Evolutionary conservation across 177 flowering plant species (phyloP).

Genomic region (Tripterygium wilfordii): DNA sequence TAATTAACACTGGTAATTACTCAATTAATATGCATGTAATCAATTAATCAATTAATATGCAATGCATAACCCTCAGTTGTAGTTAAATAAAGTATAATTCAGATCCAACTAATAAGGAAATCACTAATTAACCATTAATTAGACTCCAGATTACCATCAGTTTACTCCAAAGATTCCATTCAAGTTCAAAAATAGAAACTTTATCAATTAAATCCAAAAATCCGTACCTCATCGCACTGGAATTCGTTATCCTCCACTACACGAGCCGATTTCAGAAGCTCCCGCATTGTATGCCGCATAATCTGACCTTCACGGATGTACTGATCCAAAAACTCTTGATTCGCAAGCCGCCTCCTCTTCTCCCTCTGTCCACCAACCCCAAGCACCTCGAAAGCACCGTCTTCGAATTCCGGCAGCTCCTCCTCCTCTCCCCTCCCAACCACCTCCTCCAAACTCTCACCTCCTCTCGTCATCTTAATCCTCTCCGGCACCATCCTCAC

Average conservation of each 20-base stretch:
- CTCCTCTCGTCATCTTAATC: slow-evolving; percentile 73
- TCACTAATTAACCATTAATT: background rate
- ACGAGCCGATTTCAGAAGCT: slow-evolving; percentile 46
- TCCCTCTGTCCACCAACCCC: background rate
- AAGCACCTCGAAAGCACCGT: slow-evolving; percentile 63
- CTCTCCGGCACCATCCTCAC: slow-evolving; percentile 58
- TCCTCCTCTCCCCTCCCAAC: slow-evolving; percentile 76
- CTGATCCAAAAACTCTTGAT: slow-evolving; percentile 36
- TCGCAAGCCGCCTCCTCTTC: slow-evolving; percentile 30
- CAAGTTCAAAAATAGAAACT: no score
- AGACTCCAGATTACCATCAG: no score
- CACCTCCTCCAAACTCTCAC: slow-evolving; percentile 73
- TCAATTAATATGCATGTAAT: background rate
- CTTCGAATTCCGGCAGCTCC: slow-evolving; percentile 70
- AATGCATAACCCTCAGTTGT: background rate
- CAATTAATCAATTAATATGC: background rate
- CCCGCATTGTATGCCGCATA: slow-evolving; percentile 64
- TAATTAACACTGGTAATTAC: no score
- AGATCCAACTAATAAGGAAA: background rate
- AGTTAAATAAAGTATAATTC: background rate
- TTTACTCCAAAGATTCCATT: no score
- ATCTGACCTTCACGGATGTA: slow-evolving; percentile 50
- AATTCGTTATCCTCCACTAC: slow-evolving; percentile 47
- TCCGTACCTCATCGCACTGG: slow-evolving; percentile 63
- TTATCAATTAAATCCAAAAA: no score